These are phyloP conservation scores for Fusarium sp. DNA, from an alignment of 2,329 filamentous ascomycete genomes.

Conservation along the genomic window DNA sequence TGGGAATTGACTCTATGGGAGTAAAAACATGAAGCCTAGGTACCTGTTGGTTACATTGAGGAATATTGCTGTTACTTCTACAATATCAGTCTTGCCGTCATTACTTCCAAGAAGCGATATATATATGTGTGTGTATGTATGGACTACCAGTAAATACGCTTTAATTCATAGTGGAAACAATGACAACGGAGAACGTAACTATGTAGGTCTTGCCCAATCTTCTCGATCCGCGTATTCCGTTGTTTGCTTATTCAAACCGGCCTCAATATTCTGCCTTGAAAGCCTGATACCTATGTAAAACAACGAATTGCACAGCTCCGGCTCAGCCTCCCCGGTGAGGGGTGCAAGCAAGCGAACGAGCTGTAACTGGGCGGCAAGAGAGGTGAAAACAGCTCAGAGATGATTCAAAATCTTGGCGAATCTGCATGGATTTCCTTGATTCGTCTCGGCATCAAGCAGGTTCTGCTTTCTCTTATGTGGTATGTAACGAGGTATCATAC, in stretches of 20 bases:
- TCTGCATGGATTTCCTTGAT: background rate
- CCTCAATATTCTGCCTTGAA: constrained; percentile 21
- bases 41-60: background rate
- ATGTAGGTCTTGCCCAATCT: constrained; percentile 10
- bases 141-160: background rate
- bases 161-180: background rate
- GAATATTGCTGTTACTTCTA: background rate
- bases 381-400: constrained; percentile 7
- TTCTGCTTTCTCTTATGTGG: background rate
- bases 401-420: background rate
- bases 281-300: constrained; percentile 16
- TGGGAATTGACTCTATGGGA: constrained; percentile 9
- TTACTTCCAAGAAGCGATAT: background rate
- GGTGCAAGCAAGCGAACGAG: constrained; percentile 28
- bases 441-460: background rate
- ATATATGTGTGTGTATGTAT: background rate
- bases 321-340: constrained; percentile 35
- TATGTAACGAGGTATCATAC: background rate
- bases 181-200: background rate
- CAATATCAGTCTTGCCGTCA: background rate
- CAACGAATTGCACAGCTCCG: constrained; percentile 30
- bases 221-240: constrained; percentile 12
- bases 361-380: constrained; percentile 28
- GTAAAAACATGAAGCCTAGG: background rate
- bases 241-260: constrained; percentile 26